Evolutionary conservation across 495 filamentous ascomycete species (phyloP).

Genomic region (Ramalina intermedia): DNA sequence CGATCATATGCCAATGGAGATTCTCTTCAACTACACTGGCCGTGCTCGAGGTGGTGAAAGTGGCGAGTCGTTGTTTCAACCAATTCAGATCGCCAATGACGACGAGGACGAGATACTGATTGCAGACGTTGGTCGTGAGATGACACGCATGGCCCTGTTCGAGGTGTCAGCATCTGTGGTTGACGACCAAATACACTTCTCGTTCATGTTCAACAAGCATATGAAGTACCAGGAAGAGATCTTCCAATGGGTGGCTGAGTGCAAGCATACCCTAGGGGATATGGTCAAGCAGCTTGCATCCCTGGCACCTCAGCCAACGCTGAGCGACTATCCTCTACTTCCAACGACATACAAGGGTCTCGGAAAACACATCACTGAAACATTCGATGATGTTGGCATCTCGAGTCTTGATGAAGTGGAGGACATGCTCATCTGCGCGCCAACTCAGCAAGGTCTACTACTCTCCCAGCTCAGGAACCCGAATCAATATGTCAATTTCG

Average conservation of each 20-base stretch:
- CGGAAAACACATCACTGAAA: constrained; percentile 23
- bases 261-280: constrained; percentile 41
- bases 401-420: constrained; percentile 31
- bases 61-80: constrained; percentile 41
- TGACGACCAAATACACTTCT: constrained; percentile 43
- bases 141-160: constrained; percentile 45
- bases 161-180: constrained; percentile 46
- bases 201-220: constrained; percentile 45
- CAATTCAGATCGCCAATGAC: constrained; percentile 34
- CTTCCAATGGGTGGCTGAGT: constrained; percentile 43
- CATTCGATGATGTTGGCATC: constrained; percentile 36
- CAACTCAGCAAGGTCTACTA: constrained; percentile 52
- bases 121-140: constrained; percentile 31
- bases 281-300: constrained; percentile 35
- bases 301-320: constrained; percentile 37
- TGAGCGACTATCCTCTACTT: constrained; percentile 50
- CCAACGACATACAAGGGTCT: constrained; percentile 41
- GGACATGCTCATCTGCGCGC: constrained; percentile 49
- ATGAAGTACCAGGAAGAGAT: constrained; percentile 44
- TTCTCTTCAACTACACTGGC: constrained; percentile 56
- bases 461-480: constrained; percentile 44
- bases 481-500: constrained; percentile 31
- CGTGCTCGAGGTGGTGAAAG: constrained; percentile 44
- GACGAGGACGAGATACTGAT: constrained; percentile 27
- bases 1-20: constrained; percentile 46